Percentiles rank a stretch among this genome's conserved stretches.
phyloP scores from a whole-genome alignment of 805 yeast genomes.

The Metschnikowia rubicola region DNA sequence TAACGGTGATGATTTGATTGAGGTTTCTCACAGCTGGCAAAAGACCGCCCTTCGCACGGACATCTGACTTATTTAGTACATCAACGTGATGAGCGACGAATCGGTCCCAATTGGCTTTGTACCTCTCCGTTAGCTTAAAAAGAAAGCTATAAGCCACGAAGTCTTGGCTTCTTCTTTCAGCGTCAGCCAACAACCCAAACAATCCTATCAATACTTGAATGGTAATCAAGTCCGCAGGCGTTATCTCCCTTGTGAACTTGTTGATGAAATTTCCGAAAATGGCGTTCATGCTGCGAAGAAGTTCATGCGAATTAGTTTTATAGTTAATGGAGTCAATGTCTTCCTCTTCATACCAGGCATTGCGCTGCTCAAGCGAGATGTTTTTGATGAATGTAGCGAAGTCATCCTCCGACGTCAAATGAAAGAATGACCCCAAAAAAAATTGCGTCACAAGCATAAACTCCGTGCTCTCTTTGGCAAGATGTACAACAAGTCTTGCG shows the following conservation, averaged over 20 bases:
- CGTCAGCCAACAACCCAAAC: conserved; percentile 29
- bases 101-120: conserved; percentile 55
- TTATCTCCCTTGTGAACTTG: conserved; percentile 31
- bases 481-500: conserved; percentile 29
- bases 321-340: conserved; percentile 35
- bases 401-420: conserved; percentile 29
- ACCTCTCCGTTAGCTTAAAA: conserved; percentile 49
- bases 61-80: conserved; percentile 30
- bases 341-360: conserved; percentile 25
- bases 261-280: conserved; percentile 45
- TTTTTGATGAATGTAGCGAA: conserved; percentile 28
- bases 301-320: conserved; percentile 43
- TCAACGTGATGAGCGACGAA: conserved; percentile 54
- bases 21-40: conserved; percentile 33
- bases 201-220: conserved; percentile 33
- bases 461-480: conserved; percentile 34
- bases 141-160: conserved; percentile 49
- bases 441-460: conserved; percentile 36
- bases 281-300: conserved; percentile 42
- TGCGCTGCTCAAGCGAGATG: conserved; percentile 30
- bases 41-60: conserved; percentile 36
- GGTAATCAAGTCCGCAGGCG: conserved; percentile 33
- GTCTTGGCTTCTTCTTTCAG: conserved; percentile 55
- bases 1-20: conserved; percentile 29
- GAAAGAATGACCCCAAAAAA: conserved; percentile 41